Base-by-base conservation (phyloP, 129 eudicot species). In the Cynara cardunculus region DNA sequence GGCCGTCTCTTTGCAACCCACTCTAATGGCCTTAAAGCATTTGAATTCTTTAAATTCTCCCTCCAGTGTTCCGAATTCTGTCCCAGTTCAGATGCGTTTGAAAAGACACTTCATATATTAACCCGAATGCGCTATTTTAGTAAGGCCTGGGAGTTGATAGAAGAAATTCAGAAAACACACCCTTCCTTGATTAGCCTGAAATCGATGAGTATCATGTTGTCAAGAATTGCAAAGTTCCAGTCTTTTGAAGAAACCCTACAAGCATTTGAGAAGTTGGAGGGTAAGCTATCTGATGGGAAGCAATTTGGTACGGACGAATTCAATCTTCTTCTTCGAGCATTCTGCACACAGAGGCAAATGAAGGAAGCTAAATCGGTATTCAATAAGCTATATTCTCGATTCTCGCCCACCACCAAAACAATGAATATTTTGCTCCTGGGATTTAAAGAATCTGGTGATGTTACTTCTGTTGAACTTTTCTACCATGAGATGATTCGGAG, bases 401-500 rank as follows among this genome's bases (percentile, higher is more conserved):
- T 91, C 77, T 68, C 87, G 11, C 92, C 94, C 59, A 79, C 89
- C 81, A 88, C 91, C 62, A 93, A 93, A 83, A 93, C 98, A 4
- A 93, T 91, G 98, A 93, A 93, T 79, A 91, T 93, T 25, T 82
- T 93, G 87, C 91, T 93, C 16, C 71, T 93, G 71, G 98, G 98
- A 12, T 93, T 93, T 79, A 93, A 89, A 77, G 94, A 91, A 85
- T 76, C 97, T 0, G 90, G 93, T 34, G 97, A 93, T 85, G 77
- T 93, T 72, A 91, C 94, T 62, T 76, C 97, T 39, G 97, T 91
- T 7, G 97, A 93, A 78, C 81, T 93, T 64, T 93, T 93, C 82
- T 91, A 89, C 83, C 97, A 93, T 62, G 97, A 93, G 61, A 88
- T 91, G 98, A 74, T 88, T 79, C 86, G 87, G 70, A 86, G 98